phyloP scores from a whole-genome alignment of 306 rosid genomes.

The Vigna angularis region DNA sequence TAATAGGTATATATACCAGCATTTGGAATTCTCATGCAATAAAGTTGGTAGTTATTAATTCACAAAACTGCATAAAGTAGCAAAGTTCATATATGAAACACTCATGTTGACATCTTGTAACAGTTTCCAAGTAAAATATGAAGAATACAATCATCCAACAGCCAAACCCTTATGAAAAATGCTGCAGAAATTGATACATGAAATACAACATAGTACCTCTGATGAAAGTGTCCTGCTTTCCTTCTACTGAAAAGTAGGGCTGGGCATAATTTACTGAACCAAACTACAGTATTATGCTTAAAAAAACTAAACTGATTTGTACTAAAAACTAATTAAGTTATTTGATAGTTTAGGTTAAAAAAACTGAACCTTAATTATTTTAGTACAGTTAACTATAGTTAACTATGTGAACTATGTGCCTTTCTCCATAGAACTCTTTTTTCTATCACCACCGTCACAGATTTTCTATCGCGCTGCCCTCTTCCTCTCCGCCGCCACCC shows the following conservation, averaged over 20 bases:
- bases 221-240: slow-evolving; percentile 8
- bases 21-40: background rate
- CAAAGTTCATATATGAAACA: background rate
- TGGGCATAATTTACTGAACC: too few species aligned
- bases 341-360: too few species aligned
- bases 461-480: too few species aligned
- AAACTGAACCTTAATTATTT: too few species aligned
- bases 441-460: too few species aligned
- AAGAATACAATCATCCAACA: background rate
- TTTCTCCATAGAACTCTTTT: too few species aligned
- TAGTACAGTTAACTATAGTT: too few species aligned
- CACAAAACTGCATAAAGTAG: slow-evolving; percentile 9
- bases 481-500: too few species aligned
- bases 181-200: slow-evolving; percentile 1
- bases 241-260: background rate
- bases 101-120: slow-evolving; percentile 3
- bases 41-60: background rate
- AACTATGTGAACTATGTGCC: too few species aligned
- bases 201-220: slow-evolving; percentile 39
- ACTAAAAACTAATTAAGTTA: too few species aligned
- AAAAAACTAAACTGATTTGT: too few species aligned
- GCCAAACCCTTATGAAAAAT: slow-evolving; percentile 10
- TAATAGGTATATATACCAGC: slow-evolving; percentile 3
- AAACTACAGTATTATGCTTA: too few species aligned
- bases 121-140: background rate